Evolutionary conservation across 1,139 yeast genomes (phyloP), one percentile per base, ranked within the genome.

Genomic region (Kluyveromyces sp.): DNA sequence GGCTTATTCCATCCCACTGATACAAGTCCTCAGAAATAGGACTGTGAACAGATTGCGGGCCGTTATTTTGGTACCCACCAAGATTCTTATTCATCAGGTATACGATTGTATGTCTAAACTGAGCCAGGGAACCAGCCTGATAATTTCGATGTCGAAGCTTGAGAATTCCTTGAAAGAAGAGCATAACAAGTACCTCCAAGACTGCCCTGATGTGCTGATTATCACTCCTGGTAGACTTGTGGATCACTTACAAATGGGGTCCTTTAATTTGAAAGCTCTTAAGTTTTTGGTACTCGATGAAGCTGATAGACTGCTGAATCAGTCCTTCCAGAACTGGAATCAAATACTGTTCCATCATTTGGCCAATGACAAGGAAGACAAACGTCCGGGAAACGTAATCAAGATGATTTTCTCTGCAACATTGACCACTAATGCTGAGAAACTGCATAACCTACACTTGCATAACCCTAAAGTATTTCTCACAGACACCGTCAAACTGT

Each of bases 211-310:
- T 63, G 77, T 92, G 6, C 57, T 92, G 1, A 75, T 92, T 1
- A 70, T 88, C 4, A 87, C 98, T 0, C 98, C 99, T 0, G 99
- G 99, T 49, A 74, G 98, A 60, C 68, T 92, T 38, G 96, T 92
- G 12, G 98, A 94, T 53, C 98, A 92, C 63, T 62, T 89, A 37
- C 65, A 68, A 32, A 29, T 67, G 47, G 49, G 56, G n/a, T 61
- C 67, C 19, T 52, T 67, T 9, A 50, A 61, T 46, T 62, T 87
- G 46, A 63, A 67, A 18, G 68, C 73, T 46, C 68, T 92, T 47
- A 71, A 77, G 51, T 87, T 75, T 61, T 68, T 94, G 53, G 85
- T 92, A 3, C 77, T 92, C 35, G 99, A 92, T 66, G 99, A 92
- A 65, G 98, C 97, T 2, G 99, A 92, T 68, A 71, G 96, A 47